phyloP scores from a whole-genome alignment of 805 yeast species.

The Pichia ethanolica region DNA sequence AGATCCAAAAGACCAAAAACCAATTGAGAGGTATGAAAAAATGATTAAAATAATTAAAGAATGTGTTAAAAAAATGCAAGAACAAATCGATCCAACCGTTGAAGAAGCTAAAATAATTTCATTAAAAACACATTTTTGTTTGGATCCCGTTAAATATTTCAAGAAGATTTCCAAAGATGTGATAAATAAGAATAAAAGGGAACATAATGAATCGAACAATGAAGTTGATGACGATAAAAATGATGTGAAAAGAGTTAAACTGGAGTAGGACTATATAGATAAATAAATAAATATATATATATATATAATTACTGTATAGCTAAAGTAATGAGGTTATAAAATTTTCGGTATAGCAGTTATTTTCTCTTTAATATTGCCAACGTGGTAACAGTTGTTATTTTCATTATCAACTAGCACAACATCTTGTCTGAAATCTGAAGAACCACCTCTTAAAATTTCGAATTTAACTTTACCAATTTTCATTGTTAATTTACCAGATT shows the following conservation, averaged over 20 bases:
- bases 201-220: background rate
- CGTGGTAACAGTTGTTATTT: conserved; percentile 34
- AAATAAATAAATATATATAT: background rate
- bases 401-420: conserved; percentile 39
- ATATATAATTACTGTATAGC: background rate
- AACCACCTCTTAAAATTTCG: conserved; percentile 68
- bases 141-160: conserved; percentile 42
- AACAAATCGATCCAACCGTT: conserved; percentile 38
- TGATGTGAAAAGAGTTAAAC: background rate
- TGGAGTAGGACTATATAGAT: background rate
- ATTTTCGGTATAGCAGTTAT: conserved; percentile 50
- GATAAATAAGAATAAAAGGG: background rate
- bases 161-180: conserved; percentile 13
- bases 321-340: background rate
- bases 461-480: conserved; percentile 61
- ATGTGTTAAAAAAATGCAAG: conserved; percentile 43
- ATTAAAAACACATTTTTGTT: conserved; percentile 53
- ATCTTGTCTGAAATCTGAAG: conserved; percentile 66
- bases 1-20: conserved; percentile 7
- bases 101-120: conserved; percentile 60
- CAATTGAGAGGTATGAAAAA: conserved; percentile 33
- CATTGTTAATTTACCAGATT: conserved; percentile 76
- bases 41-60: conserved; percentile 38
- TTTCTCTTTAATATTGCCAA: conserved; percentile 53
- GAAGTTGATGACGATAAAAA: background rate